Conservation (phyloP, 768 basidiomycete species). For the Termitomyces sp. region DNA sequence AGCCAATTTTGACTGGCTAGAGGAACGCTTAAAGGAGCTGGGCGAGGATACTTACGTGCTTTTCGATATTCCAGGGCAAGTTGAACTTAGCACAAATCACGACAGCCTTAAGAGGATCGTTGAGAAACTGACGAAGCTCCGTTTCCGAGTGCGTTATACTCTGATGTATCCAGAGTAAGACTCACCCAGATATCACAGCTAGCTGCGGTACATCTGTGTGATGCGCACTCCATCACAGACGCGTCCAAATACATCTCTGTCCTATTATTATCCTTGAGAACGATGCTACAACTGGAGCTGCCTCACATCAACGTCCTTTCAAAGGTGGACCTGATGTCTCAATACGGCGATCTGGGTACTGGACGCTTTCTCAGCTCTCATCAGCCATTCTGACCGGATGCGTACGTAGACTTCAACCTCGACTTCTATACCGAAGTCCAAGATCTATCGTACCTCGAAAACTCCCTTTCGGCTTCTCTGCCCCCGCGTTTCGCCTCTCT, state of each 20-base stretch:
- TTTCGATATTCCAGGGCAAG: slow-evolving; percentile 96
- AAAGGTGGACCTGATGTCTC: slow-evolving; percentile 87
- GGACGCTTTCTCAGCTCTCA: slow-evolving; percentile 4
- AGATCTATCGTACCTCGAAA: slow-evolving; percentile 86
- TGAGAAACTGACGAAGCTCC: slow-evolving; percentile 62
- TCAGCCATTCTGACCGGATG: slow-evolving; percentile 3
- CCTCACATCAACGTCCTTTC: slow-evolving; percentile 97
- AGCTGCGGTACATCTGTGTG: slow-evolving; percentile 92
- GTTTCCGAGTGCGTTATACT: slow-evolving; percentile 81
- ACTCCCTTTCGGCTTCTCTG: slow-evolving; percentile 56
- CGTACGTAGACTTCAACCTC: slow-evolving; percentile 82
- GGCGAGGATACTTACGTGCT: slow-evolving; percentile 80
- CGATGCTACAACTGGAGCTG: slow-evolving; percentile 98
- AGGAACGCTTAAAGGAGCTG: slow-evolving; percentile 59
- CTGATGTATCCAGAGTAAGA: neutral
- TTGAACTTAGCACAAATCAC: slow-evolving; percentile 96
- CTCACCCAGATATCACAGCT: slow-evolving; percentile 44
- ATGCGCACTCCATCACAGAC: slow-evolving; percentile 96
- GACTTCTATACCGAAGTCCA: slow-evolving; percentile 98
- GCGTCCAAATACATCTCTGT: slow-evolving; percentile 93
- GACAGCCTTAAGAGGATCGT: slow-evolving; percentile 82
- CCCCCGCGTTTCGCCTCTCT: slow-evolving; percentile 69
- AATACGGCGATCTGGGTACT: slow-evolving; percentile 89
- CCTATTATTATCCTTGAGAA: slow-evolving; percentile 84
- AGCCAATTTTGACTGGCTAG: slow-evolving; percentile 88